Percentiles rank a stretch among this genome's conserved stretches.
Conservation (phyloP, 371 early-diverging fungal genomes). For the Mortierella sp. region DNA sequence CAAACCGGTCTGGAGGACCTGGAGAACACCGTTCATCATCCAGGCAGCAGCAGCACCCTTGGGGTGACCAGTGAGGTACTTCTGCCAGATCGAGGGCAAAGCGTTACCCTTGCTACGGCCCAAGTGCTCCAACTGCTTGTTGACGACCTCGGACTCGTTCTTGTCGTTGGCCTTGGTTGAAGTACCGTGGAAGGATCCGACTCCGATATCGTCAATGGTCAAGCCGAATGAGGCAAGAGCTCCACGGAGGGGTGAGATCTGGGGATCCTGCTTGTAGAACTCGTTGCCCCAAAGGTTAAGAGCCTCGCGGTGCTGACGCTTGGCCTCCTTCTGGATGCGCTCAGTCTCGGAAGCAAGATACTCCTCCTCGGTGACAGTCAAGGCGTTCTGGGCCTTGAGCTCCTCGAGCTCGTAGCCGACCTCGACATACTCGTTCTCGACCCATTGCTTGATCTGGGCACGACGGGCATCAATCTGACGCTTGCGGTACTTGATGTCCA, state of each 20-base stretch:
- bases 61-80: constrained; percentile 96
- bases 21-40: constrained; percentile 97
- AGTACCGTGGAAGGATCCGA: constrained; percentile 99
- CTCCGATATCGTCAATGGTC: constrained; percentile 94
- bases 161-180: constrained; percentile 97
- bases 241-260: constrained; percentile 93
- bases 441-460: constrained; percentile 89
- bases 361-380: constrained; percentile 73
- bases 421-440: constrained; percentile 83
- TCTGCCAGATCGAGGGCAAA: constrained; percentile 90
- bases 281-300: constrained; percentile 87
- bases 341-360: constrained; percentile 85
- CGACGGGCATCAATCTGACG: constrained; percentile 87
- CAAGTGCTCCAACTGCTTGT: constrained; percentile 89
- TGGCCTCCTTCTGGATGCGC: constrained; percentile 88
- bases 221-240: constrained; percentile 92
- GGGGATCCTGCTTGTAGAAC: constrained; percentile 87
- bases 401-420: constrained; percentile 82
- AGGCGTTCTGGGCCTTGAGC: constrained; percentile 73
- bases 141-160: constrained; percentile 93
- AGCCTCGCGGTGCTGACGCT: constrained; percentile 89
- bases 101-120: constrained; percentile 93
- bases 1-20: constrained; percentile 89
- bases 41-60: constrained; percentile 98
- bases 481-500: constrained; percentile 92